Conservation (phyloP, 176 grass and related monocot genomes). For the Oryza australiensis region DNA sequence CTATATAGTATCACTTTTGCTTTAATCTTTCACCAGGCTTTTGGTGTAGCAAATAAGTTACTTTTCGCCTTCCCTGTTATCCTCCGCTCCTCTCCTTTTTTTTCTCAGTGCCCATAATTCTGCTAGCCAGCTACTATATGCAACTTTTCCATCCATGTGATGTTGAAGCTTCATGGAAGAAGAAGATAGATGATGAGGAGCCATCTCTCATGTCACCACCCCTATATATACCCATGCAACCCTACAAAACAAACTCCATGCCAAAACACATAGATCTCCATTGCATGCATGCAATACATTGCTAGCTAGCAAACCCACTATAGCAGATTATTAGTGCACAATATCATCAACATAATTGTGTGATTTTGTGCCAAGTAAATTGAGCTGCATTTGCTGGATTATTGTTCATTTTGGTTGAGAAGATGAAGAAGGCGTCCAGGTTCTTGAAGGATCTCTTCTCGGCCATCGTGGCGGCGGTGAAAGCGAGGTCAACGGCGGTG, state of each 20-base stretch:
- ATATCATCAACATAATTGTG: background rate
- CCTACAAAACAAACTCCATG: slow-evolving; percentile 59
- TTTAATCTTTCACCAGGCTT: slow-evolving; percentile 32
- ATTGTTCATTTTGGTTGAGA: background rate
- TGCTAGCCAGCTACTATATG: slow-evolving; percentile 16
- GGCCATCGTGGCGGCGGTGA: slow-evolving; percentile 53
- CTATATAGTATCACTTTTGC: slow-evolving; percentile 41
- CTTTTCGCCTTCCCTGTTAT: background rate
- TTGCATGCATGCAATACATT: background rate
- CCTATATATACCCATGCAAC: slow-evolving; percentile 73
- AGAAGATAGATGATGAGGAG: background rate
- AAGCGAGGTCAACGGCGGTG: slow-evolving; percentile 51
- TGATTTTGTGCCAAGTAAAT: background rate
- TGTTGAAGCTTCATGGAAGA: slow-evolving; percentile 50
- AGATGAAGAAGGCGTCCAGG: slow-evolving; percentile 79
- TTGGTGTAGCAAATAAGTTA: background rate
- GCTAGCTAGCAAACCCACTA: background rate
- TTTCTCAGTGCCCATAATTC: slow-evolving; percentile 39
- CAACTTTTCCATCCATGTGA: slow-evolving; percentile 46
- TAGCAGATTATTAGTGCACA: background rate
- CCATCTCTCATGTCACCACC: background rate
- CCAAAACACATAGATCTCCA: slow-evolving; percentile 38
- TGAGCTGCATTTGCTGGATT: slow-evolving; percentile 5
- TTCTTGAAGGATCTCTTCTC: slow-evolving; percentile 78
- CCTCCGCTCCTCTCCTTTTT: background rate